Evolutionary conservation across 192 early-diverging fungal genomes (phyloP).

Genomic region (Backusella westeae): DNA sequence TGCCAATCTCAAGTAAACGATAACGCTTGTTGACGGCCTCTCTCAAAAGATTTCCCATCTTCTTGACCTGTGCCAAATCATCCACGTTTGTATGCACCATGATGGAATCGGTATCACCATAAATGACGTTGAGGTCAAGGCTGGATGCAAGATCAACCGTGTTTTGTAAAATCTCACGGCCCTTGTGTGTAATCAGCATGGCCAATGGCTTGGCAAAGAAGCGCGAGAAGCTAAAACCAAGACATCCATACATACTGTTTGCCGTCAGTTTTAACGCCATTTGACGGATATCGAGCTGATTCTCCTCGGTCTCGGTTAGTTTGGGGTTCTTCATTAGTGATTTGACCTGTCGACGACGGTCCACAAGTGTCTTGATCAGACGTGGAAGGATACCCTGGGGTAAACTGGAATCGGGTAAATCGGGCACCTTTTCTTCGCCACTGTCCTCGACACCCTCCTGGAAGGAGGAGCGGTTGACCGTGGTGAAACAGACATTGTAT

Average conservation of each 20-base stretch:
- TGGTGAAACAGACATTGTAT: conserved; percentile 99
- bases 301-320: conserved; percentile 45
- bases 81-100: conserved; percentile 91
- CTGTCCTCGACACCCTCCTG: background rate
- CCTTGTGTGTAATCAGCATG: conserved; percentile 93
- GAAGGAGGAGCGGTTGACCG: conserved; percentile 56
- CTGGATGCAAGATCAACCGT: conserved; percentile 84
- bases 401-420: conserved; percentile 66
- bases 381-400: conserved; percentile 82
- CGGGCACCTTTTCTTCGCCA: conserved; percentile 68
- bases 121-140: conserved; percentile 88
- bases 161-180: conserved; percentile 93
- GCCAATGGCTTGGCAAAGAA: conserved; percentile 98
- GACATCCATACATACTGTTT: conserved; percentile 99
- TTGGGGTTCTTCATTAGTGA: conserved; percentile 78
- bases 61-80: conserved; percentile 68
- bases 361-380: conserved; percentile 85
- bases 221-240: conserved; percentile 88
- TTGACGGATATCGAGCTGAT: conserved; percentile 88
- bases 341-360: conserved; percentile 88
- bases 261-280: conserved; percentile 95
- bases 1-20: conserved; percentile 93
- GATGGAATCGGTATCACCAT: conserved; percentile 99
- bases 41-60: conserved; percentile 81
- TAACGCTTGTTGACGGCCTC: conserved; percentile 89